Conservation (phyloP, 805 yeast genomes). For the Pachysolen tannophilus region DNA sequence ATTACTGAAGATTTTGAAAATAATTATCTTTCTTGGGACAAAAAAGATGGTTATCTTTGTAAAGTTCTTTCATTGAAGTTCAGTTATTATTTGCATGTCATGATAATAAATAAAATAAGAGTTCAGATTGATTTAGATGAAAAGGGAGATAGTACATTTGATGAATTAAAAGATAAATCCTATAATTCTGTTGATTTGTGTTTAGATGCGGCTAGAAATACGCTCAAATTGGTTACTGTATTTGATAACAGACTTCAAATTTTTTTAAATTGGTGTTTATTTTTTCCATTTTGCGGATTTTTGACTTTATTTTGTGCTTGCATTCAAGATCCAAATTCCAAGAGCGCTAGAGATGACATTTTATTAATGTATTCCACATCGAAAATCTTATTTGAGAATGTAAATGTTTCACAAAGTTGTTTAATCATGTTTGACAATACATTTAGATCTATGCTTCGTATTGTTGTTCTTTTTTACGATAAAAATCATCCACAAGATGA, state of each 20-base stretch:
- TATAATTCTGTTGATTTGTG: slow-evolving; percentile 11
- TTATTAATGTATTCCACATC: slow-evolving; percentile 15
- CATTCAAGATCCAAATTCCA: slow-evolving; percentile 14
- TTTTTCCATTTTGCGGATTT: slow-evolving; percentile 24
- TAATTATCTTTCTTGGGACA: background rate
- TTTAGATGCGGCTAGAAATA: slow-evolving; percentile 18
- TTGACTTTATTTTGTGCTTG: slow-evolving; percentile 20
- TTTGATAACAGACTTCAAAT: slow-evolving; percentile 10
- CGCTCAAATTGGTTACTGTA: slow-evolving; percentile 14
- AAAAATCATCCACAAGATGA: too few species aligned
- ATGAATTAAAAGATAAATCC: background rate
- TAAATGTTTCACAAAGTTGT: background rate
- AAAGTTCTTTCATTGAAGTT: too few species aligned
- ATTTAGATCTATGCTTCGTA: slow-evolving; percentile 15
- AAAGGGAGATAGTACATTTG: too few species aligned
- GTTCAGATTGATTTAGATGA: too few species aligned
- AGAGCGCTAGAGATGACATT: slow-evolving; percentile 15
- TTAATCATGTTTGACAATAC: slow-evolving; percentile 14
- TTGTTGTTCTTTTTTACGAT: slow-evolving; percentile 14
- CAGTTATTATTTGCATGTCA: slow-evolving; percentile 17
- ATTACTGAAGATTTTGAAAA: background rate
- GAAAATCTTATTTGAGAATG: slow-evolving; percentile 12
- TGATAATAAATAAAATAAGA: slow-evolving; percentile 19
- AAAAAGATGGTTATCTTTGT: background rate
- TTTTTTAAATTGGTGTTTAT: slow-evolving; percentile 16